phyloP scores from a whole-genome alignment of 192 early-diverging fungal genomes.

The Umbelopsis sp. region DNA sequence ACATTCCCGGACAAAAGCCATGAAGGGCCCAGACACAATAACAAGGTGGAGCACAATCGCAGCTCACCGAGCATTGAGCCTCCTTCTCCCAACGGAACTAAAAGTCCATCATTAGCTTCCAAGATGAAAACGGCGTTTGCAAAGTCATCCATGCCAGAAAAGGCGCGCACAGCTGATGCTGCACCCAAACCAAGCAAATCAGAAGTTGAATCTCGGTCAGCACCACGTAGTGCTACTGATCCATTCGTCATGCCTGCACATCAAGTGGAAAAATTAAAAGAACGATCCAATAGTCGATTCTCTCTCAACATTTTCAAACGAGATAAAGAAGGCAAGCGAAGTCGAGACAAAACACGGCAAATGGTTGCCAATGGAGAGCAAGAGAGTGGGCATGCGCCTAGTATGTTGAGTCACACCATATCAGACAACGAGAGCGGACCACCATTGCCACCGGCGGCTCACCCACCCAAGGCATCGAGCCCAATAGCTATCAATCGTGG shows the following conservation, averaged over 20 bases:
- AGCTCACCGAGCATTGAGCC: neutral
- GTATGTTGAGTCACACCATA: slow-evolving; percentile 4
- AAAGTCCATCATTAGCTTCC: slow-evolving; percentile 1
- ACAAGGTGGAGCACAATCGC: neutral
- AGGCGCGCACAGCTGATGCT: slow-evolving; percentile 3
- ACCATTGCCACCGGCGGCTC: neutral
- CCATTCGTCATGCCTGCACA: neutral
- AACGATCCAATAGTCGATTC: slow-evolving; percentile 9
- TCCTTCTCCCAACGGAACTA: neutral
- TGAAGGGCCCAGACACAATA: neutral
- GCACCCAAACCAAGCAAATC: neutral
- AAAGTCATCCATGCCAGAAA: slow-evolving; percentile 9
- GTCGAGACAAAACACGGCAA: neutral
- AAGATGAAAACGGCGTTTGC: slow-evolving; percentile 7
- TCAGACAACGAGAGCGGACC: slow-evolving; percentile 6
- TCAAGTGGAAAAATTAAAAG: slow-evolving; percentile 1
- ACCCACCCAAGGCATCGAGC: neutral
- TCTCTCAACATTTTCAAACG: slow-evolving; percentile 9
- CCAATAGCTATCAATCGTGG: neutral
- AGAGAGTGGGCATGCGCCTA: slow-evolving; percentile 6
- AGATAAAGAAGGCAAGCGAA: slow-evolving; percentile 4
- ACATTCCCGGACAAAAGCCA: neutral
- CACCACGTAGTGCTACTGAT: neutral
- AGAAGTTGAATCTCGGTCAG: slow-evolving; percentile 7
- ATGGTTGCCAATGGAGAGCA: neutral